A percentile compares a stretch with the other conserved stretches of the same genome.
Conservation (phyloP, 2,329 filamentous ascomycete genomes). For the Elsinoe necatrix region DNA sequence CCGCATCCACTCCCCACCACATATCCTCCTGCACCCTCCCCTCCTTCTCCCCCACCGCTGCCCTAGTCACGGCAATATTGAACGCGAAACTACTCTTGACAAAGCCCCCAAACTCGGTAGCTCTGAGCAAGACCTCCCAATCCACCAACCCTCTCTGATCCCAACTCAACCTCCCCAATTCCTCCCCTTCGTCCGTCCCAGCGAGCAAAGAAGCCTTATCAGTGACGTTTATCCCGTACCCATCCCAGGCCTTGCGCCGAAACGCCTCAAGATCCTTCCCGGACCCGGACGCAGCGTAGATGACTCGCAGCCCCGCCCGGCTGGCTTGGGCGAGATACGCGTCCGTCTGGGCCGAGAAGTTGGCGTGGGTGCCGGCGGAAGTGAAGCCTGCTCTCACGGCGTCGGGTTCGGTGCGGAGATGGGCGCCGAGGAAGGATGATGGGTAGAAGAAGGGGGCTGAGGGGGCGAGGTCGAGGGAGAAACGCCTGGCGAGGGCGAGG, state of each 20-base stretch:
- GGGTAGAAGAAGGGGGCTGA: conserved; percentile 24
- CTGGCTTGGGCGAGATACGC: conserved; percentile 32
- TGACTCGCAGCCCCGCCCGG: conserved; percentile 25
- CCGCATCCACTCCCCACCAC: conserved; percentile 23
- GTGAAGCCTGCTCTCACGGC: conserved; percentile 29
- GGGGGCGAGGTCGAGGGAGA: conserved; percentile 25
- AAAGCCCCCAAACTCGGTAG: conserved; percentile 38
- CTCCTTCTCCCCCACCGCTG: conserved; percentile 24
- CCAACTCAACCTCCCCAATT: conserved; percentile 58
- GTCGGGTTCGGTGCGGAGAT: conserved; percentile 33
- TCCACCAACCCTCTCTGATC: conserved; percentile 42
- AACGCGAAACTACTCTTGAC: conserved; percentile 41
- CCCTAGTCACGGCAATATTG: conserved; percentile 40
- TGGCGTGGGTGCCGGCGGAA: conserved; percentile 20
- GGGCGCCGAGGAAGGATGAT: conserved; percentile 32
- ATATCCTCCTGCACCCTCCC: conserved; percentile 18
- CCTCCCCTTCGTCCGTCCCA: conserved; percentile 33
- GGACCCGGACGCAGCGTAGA: conserved; percentile 41
- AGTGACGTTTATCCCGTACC: conserved; percentile 33
- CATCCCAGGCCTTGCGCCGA: conserved; percentile 28
- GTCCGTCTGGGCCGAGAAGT: conserved; percentile 32
- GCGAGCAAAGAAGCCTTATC: conserved; percentile 39
- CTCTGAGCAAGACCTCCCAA: conserved; percentile 42
- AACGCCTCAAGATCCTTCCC: conserved; percentile 33
- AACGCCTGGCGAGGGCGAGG: conserved; percentile 26